Conservation (phyloP, 306 rosid species). For the Elaeagnus macrophylla region DNA sequence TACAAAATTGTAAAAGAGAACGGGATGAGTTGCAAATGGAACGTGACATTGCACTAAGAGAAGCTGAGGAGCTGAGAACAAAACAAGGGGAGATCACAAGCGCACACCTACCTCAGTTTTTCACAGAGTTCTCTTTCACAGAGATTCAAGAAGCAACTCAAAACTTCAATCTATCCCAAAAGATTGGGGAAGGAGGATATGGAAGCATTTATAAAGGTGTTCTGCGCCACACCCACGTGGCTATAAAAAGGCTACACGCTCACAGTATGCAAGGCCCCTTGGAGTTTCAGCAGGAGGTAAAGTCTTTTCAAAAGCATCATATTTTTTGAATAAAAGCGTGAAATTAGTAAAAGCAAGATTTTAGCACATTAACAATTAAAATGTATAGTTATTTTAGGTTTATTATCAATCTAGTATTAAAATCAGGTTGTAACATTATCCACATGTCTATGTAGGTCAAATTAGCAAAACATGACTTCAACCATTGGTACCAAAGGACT, state of each 20-base stretch:
- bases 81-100: slow-evolving; percentile 45
- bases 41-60: slow-evolving; percentile 48
- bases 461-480: no score
- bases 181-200: slow-evolving; percentile 94
- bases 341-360: no score
- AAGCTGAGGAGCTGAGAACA: slow-evolving; percentile 61
- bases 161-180: slow-evolving; percentile 40
- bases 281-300: slow-evolving; percentile 83
- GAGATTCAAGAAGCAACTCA: slow-evolving; percentile 68
- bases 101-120: slow-evolving; percentile 30
- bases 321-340: background rate
- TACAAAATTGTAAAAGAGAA: slow-evolving; percentile 44
- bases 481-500: no score
- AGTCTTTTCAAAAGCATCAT: slow-evolving; percentile 2
- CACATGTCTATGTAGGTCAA: no score
- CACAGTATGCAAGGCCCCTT: slow-evolving; percentile 57
- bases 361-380: no score
- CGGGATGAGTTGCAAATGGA: slow-evolving; percentile 52
- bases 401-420: no score
- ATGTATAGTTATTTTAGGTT: no score
- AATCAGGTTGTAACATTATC: no score
- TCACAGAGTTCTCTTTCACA: slow-evolving; percentile 47
- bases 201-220: slow-evolving; percentile 68
- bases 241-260: slow-evolving; percentile 55
- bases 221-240: slow-evolving; percentile 68